A percentile compares a stretch with the other conserved stretches of the same genome.
phyloP scores from a whole-genome alignment of 1,139 yeast genomes.

The Protomyces arabidopsidicola region DNA sequence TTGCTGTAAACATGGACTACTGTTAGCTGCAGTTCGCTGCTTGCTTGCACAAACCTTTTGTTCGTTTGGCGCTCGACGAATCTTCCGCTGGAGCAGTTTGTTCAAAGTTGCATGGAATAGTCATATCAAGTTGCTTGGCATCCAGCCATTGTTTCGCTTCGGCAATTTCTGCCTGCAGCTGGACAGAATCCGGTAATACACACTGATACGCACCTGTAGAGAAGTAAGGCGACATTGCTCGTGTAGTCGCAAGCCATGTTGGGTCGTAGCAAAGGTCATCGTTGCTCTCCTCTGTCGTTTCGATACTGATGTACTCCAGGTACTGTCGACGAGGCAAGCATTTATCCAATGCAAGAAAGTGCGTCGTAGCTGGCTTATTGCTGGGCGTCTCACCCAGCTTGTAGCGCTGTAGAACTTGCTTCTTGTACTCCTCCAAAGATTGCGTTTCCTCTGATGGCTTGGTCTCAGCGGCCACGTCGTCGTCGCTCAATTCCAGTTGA shows the following conservation, averaged over 20 bases:
- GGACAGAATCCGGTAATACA: conserved; percentile 29
- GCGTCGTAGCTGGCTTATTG: conserved; percentile 42
- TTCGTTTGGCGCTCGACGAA: not conserved
- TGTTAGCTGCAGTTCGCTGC: not conserved
- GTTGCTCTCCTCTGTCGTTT: conserved; percentile 28
- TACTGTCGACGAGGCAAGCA: conserved; percentile 61
- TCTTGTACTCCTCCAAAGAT: conserved; percentile 12
- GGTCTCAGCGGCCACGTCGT: not conserved
- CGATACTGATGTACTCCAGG: conserved; percentile 46
- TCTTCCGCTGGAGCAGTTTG: conserved; percentile 30
- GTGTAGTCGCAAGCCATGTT: conserved; percentile 43
- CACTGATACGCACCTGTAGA: conserved; percentile 29
- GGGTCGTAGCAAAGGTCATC: conserved; percentile 38
- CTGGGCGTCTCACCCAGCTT: not conserved
- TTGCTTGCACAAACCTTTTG: not conserved
- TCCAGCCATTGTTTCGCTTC: conserved; percentile 38
- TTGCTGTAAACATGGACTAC: conserved; percentile 30
- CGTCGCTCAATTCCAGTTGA: conserved; percentile 40
- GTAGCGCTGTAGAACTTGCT: conserved; percentile 1
- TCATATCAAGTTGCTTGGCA: conserved; percentile 36
- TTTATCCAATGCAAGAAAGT: conserved; percentile 79
- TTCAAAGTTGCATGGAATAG: conserved; percentile 35
- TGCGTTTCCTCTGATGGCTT: not conserved
- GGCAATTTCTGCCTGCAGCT: conserved; percentile 29
- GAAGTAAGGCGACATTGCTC: conserved; percentile 36